Evolutionary conservation across 2,329 filamentous ascomycete genomes (phyloP).

Genomic region (Exophiala calicioides): DNA sequence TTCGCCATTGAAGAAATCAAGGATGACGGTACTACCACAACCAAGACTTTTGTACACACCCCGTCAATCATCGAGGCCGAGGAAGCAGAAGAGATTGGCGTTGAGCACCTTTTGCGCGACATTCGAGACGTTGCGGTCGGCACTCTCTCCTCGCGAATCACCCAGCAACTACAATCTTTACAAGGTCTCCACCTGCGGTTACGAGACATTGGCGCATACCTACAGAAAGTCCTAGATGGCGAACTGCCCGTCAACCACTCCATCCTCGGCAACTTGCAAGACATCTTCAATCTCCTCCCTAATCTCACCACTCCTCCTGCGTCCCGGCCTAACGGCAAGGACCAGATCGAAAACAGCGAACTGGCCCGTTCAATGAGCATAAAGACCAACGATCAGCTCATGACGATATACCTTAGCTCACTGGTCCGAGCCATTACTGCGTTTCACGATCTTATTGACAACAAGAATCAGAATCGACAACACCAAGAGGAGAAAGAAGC

Average conservation of each 20-base stretch:
- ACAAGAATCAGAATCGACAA: slow-evolving; percentile 99
- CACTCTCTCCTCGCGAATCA: slow-evolving; percentile 93
- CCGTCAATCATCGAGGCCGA: slow-evolving; percentile 98
- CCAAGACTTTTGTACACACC: slow-evolving; percentile 97
- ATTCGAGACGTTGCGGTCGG: slow-evolving; percentile 98
- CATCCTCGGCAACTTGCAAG: slow-evolving; percentile 96
- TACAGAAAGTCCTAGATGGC: slow-evolving; percentile 92
- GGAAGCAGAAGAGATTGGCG: slow-evolving; percentile 97
- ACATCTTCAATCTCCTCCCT: slow-evolving; percentile 96
- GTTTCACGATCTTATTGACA: slow-evolving; percentile 98
- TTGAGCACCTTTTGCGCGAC: slow-evolving; percentile 95
- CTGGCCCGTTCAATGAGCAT: slow-evolving; percentile 95
- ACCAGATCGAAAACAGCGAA: slow-evolving; percentile 70
- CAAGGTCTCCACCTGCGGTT: slow-evolving; percentile 93
- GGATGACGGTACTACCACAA: slow-evolving; percentile 95
- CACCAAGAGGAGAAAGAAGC: slow-evolving; percentile 92
- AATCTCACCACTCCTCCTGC: slow-evolving; percentile 85
- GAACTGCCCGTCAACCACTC: slow-evolving; percentile 95
- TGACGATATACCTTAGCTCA: slow-evolving; percentile 96
- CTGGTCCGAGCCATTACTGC: slow-evolving; percentile 96
- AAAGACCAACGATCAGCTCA: slow-evolving; percentile 98
- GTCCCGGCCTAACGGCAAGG: slow-evolving; percentile 55
- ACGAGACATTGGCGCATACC: slow-evolving; percentile 91
- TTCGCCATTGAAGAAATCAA: slow-evolving; percentile 99
- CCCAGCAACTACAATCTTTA: slow-evolving; percentile 93